Base-by-base conservation (phyloP, 495 filamentous ascomycete species). In the Annulohypoxylon moriforme region DNA sequence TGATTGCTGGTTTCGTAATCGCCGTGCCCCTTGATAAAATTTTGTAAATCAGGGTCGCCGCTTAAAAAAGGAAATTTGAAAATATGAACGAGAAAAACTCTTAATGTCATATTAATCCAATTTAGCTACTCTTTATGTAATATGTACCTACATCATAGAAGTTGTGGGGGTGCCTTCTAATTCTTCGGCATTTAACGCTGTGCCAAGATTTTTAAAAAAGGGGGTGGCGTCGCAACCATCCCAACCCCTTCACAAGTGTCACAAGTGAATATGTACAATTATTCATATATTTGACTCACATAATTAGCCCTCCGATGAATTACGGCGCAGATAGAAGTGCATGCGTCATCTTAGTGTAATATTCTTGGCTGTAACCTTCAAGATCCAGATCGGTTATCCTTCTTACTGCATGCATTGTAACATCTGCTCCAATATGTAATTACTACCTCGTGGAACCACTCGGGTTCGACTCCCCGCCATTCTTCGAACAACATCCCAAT, bases 331-430 rank as follows among this genome's bases (percentile, higher is more conserved):
- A 44, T 20, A 18, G 40, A 1, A 20, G 16, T 44, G 0, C 40
- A 16, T 44, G 40, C 40, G 40, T 44, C 40, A 29, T 52, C 27
- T 29, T 29, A 25, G 25, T 52, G 20, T 14, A 27, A 52, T 25
- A 52, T 29, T 52, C 20, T 52, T 25, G 22, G 18, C 47, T 52
- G 25, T 29, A 52, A 52, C 47, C 47, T 52, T 13, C 25, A 52
- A 14, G 20, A 1, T 52, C 47, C 9, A 52, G 47, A 52, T 29
- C 47, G 47, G 47, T 2, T 52, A 27, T 29, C 22, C 9, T 27
- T 52, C 14, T 27, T 14, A 50, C 42, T 46, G 42, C 46, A 50
- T 50, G 46, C 47, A 29, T 27, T 4, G 47, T 52, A 52, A 13
- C 47, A 52, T 52, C 14, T 16, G 22, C 10, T 25, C 13, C 9